A percentile compares a stretch with the other conserved stretches of the same genome.
These are phyloP conservation scores for Takashimella koratensis DNA, from an alignment of 1,284 basidiomycete species.

Conservation along the genomic window DNA sequence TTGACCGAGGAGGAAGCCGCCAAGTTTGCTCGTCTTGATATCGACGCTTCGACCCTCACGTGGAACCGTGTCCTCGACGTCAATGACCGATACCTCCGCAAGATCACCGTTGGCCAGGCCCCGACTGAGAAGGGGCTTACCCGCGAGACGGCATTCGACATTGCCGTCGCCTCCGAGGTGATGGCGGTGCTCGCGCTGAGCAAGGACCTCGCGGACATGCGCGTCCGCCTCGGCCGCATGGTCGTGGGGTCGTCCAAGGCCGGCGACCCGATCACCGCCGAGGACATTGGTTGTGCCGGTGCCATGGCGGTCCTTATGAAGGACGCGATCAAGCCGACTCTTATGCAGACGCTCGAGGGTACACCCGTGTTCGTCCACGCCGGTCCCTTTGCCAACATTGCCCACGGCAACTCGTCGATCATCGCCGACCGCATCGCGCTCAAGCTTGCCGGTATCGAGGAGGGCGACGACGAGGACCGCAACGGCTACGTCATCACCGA, in stretches of 20 bases:
- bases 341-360: constrained; percentile 98
- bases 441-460: constrained; percentile 94
- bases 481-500: constrained; percentile 96
- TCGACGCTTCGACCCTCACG: constrained; percentile 88
- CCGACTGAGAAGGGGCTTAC: constrained; percentile 86
- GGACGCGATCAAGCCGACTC: constrained; percentile 97
- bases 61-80: constrained; percentile 98
- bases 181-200: constrained; percentile 97
- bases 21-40: constrained; percentile 85
- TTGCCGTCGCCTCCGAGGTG: constrained; percentile 93
- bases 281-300: constrained; percentile 93
- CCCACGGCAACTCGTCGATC: constrained; percentile 98
- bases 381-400: constrained; percentile 98
- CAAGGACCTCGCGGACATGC: constrained; percentile 87
- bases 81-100: constrained; percentile 95
- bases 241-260: constrained; percentile 92
- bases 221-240: constrained; percentile 67
- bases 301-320: constrained; percentile 97
- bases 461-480: constrained; percentile 74
- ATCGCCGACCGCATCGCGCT: constrained; percentile 93
- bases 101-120: constrained; percentile 87
- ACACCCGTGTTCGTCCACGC: constrained; percentile 99
- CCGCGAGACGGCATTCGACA: constrained; percentile 90
- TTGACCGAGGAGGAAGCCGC: constrained; percentile 89
- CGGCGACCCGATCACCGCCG: constrained; percentile 90